A percentile compares a stretch with the other conserved stretches of the same genome.
phyloP scores from a whole-genome alignment of 768 basidiomycete species.

The Crepidotus variabilis region DNA sequence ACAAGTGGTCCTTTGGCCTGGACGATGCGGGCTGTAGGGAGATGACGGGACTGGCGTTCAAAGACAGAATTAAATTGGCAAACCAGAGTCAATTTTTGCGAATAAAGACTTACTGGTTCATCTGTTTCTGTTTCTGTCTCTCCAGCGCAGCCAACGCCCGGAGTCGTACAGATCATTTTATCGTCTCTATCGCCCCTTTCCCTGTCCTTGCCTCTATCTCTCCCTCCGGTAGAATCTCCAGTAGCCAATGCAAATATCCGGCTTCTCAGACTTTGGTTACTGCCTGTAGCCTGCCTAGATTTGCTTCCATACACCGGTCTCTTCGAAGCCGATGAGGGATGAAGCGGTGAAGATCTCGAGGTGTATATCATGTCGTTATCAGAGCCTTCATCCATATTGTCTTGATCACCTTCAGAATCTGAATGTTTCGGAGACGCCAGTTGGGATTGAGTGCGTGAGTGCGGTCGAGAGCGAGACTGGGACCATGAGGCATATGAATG shows the following conservation, averaged over 20 bases:
- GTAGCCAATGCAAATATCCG: constrained; percentile 6
- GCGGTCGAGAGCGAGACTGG: neutral
- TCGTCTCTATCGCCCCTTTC: constrained; percentile 4
- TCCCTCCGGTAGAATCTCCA: neutral
- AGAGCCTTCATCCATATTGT: neutral
- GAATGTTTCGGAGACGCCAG: constrained; percentile 1
- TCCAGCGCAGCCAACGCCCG: constrained; percentile 57
- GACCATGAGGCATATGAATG: neutral
- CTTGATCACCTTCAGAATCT: constrained; percentile 1
- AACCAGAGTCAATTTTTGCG: neutral
- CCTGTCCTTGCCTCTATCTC: neutral
- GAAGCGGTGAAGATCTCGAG: neutral
- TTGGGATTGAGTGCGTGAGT: neutral
- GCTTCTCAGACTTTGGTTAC: neutral
- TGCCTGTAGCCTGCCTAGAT: neutral
- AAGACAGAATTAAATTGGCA: constrained; percentile 1
- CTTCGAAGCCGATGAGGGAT: neutral
- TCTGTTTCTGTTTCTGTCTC: constrained; percentile 81
- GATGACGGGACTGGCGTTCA: constrained; percentile 47
- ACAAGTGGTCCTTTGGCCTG: constrained; percentile 44
- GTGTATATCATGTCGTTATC: neutral
- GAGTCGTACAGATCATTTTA: constrained; percentile 54
- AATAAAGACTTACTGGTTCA: constrained; percentile 54
- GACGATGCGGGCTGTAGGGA: constrained; percentile 67
- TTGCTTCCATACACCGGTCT: too few relatives aligned